These are phyloP conservation scores for Axilococcus clingmanii DNA, from an alignment of 139 green algal genomes.

Conservation along the genomic window DNA sequence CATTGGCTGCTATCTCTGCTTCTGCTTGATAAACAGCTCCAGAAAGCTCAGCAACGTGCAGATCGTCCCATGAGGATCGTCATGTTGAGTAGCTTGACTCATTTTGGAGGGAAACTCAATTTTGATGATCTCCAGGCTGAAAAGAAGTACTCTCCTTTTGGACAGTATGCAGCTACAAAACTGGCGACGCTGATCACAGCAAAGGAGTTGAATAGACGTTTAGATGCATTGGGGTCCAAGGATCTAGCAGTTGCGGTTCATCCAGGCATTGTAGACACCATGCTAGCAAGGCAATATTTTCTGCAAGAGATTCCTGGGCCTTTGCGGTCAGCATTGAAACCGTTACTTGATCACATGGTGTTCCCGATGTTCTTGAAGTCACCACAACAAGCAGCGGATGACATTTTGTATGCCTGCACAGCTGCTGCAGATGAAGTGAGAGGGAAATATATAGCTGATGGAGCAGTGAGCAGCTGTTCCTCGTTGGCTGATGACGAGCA, in stretches of 20 bases:
- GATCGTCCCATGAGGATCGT: conserved; percentile 6
- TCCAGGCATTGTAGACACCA: conserved; percentile 51
- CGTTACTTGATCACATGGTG: conserved; percentile 9
- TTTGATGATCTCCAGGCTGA: conserved; percentile 1
- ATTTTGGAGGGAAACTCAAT: conserved; percentile 9
- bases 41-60: background rate
- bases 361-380: conserved; percentile 18
- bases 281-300: conserved; percentile 45
- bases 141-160: conserved; percentile 14
- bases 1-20: too few relatives aligned
- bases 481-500: background rate
- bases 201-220: conserved; percentile 37
- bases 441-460: conserved; percentile 1
- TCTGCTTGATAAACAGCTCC: conserved; percentile 38
- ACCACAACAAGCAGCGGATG: conserved; percentile 20
- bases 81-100: conserved; percentile 7
- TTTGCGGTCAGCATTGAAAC: conserved; percentile 7
- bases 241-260: conserved; percentile 37
- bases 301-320: conserved; percentile 4
- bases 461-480: background rate
- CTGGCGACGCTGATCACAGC: conserved; percentile 43
- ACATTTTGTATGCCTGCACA: conserved; percentile 30
- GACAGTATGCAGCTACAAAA: conserved; percentile 51
- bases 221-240: conserved; percentile 8
- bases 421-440: conserved; percentile 13